These are phyloP conservation scores for Stachybotrys elegans DNA, from an alignment of 2,329 filamentous ascomycete genomes.

Conservation along the genomic window DNA sequence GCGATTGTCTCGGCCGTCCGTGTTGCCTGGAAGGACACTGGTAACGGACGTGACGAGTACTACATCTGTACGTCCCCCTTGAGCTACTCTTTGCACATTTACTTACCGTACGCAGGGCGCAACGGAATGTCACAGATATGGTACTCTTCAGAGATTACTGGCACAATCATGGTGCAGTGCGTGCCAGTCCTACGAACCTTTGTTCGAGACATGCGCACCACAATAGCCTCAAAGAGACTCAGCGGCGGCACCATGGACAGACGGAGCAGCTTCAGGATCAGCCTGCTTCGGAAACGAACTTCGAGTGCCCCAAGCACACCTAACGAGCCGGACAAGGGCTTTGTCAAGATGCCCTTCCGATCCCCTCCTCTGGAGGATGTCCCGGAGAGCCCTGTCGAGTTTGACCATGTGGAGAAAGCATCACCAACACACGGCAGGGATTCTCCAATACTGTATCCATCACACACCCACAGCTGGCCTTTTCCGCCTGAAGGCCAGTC, in stretches of 20 bases:
- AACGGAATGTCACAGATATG: constrained; percentile 20
- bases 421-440: too few relatives aligned
- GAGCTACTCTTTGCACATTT: background rate
- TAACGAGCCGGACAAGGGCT: too few relatives aligned
- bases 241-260: background rate
- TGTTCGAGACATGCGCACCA: constrained; percentile 22
- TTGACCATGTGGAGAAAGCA: too few relatives aligned
- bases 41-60: constrained; percentile 37
- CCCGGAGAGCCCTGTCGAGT: too few relatives aligned
- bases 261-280: background rate
- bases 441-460: too few relatives aligned
- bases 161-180: constrained; percentile 51
- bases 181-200: constrained; percentile 46
- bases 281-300: background rate
- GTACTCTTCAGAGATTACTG: constrained; percentile 46
- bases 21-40: constrained; percentile 42
- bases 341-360: too few relatives aligned
- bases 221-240: background rate
- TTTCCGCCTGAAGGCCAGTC: too few relatives aligned
- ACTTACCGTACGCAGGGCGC: constrained; percentile 12
- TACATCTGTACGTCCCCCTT: constrained; percentile 35
- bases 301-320: too few relatives aligned
- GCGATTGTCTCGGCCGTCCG: constrained; percentile 43
- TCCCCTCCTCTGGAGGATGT: too few relatives aligned
- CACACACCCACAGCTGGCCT: too few relatives aligned